phyloP scores from a whole-genome alignment of 352 stramenopile species.

The Pythium plurisporium region DNA sequence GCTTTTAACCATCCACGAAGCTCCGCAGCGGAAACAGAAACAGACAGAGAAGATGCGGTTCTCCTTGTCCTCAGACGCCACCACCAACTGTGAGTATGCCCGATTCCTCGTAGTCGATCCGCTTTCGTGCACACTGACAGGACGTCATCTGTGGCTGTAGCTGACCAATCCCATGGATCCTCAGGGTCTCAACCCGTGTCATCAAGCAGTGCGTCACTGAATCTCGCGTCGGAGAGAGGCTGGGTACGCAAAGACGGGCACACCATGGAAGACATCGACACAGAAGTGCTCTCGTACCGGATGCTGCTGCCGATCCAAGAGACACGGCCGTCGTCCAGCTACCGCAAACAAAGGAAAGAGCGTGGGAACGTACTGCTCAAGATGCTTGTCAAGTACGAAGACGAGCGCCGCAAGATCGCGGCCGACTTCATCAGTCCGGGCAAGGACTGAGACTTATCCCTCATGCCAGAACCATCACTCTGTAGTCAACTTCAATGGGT shows the following conservation, averaged over 20 bases:
- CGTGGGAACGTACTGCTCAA: conserved; percentile 49
- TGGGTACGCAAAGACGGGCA: conserved; percentile 28
- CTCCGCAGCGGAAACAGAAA: neutral
- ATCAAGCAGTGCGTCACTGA: neutral
- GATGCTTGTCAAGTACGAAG: conserved; percentile 47
- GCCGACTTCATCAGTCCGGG: conserved; percentile 3
- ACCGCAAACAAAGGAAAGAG: conserved; percentile 34
- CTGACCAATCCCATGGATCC: neutral
- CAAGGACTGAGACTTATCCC: neutral
- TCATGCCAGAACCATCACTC: conserved; percentile 12
- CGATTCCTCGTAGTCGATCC: neutral
- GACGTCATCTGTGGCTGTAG: neutral
- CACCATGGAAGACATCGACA: conserved; percentile 32
- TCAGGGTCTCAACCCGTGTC: neutral
- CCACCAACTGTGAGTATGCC: conserved; percentile 13
- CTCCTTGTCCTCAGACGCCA: conserved; percentile 8
- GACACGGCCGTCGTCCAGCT: conserved; percentile 30
- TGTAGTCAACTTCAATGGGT: conserved; percentile 17
- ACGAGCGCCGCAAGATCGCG: conserved; percentile 8
- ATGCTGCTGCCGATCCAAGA: conserved; percentile 61
- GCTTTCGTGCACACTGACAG: too few species aligned
- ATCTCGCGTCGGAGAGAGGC: conserved; percentile 6
- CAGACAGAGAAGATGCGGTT: conserved; percentile 3
- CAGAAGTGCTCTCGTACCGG: conserved; percentile 47
- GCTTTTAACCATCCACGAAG: conserved; percentile 31